Evolutionary conservation across 495 filamentous ascomycete species (phyloP).

Genomic region (Daldinia grandis): DNA sequence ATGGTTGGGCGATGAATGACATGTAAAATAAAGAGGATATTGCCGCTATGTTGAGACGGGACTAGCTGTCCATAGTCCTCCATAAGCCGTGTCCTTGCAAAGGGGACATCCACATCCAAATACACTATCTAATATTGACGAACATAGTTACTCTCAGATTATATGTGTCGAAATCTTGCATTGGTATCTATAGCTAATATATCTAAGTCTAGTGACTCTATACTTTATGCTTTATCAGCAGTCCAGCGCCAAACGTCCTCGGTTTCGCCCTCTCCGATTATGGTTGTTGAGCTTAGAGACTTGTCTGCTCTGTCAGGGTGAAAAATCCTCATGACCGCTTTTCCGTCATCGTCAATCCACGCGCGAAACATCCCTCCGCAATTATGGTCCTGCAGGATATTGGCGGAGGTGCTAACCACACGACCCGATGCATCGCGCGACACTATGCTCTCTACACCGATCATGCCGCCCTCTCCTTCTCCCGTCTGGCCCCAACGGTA

Average conservation of each 20-base stretch:
- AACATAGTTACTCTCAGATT: background rate
- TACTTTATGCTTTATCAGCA: slow-evolving; percentile 13
- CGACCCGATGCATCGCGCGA: slow-evolving; percentile 50
- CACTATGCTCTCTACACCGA: slow-evolving; percentile 77
- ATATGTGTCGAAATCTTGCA: background rate
- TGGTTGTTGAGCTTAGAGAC: too few species aligned
- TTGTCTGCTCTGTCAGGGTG: slow-evolving; percentile 43
- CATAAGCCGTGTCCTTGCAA: background rate
- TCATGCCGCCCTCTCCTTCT: slow-evolving; percentile 87
- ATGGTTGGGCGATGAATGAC: slow-evolving; percentile 28
- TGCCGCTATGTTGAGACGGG: slow-evolving; percentile 3
- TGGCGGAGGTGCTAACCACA: slow-evolving; percentile 51
- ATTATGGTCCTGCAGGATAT: slow-evolving; percentile 80
- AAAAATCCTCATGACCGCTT: slow-evolving; percentile 70
- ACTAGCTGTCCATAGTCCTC: slow-evolving; percentile 7
- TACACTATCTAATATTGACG: slow-evolving; percentile 30
- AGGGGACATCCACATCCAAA: slow-evolving; percentile 15
- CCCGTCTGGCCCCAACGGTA: slow-evolving; percentile 77
- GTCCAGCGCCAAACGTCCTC: slow-evolving; percentile 33
- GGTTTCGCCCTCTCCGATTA: slow-evolving; percentile 16
- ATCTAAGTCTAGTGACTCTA: slow-evolving; percentile 25
- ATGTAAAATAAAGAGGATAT: slow-evolving; percentile 42
- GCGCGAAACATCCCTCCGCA: slow-evolving; percentile 91
- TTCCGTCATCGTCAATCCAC: slow-evolving; percentile 73
- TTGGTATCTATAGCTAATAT: slow-evolving; percentile 14